These are phyloP conservation scores for Candida vartiovaarae DNA, from an alignment of 805 yeast genomes.

Conservation along the genomic window DNA sequence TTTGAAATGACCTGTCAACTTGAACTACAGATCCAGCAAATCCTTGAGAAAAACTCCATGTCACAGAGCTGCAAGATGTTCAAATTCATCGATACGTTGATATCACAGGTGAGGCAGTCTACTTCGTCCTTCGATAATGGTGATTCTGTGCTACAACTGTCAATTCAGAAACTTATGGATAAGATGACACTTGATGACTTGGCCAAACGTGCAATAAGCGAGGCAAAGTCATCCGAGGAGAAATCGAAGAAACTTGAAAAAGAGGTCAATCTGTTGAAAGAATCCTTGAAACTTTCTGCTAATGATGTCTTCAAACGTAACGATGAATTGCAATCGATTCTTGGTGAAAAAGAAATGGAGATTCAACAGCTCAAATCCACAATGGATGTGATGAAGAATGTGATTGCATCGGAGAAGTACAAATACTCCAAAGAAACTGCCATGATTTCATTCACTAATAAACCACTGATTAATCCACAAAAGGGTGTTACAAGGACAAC, in stretches of 20 bases:
- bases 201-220: constrained; percentile 55
- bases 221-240: constrained; percentile 37
- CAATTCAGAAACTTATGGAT: constrained; percentile 57
- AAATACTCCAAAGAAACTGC: background rate
- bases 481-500: background rate
- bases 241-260: constrained; percentile 34
- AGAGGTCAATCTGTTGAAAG: constrained; percentile 12
- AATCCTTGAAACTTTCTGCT: background rate
- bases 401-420: background rate
- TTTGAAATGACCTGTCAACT: constrained; percentile 57
- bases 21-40: constrained; percentile 44
- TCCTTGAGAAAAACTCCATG: constrained; percentile 39
- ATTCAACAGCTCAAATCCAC: constrained; percentile 3
- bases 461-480: background rate
- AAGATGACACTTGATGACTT: constrained; percentile 70
- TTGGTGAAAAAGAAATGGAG: constrained; percentile 43
- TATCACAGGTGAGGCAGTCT: constrained; percentile 28
- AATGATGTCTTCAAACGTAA: background rate
- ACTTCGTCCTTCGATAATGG: constrained; percentile 34
- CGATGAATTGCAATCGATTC: constrained; percentile 44
- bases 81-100: constrained; percentile 45
- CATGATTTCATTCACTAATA: constrained; percentile 1
- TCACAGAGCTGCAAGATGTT: constrained; percentile 40
- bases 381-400: background rate
- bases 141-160: constrained; percentile 47